Evolutionary conservation across 1,139 yeast genomes (phyloP), one percentile per base, ranked within the genome.

Genomic region (Sporopachydermia cereana): DNA sequence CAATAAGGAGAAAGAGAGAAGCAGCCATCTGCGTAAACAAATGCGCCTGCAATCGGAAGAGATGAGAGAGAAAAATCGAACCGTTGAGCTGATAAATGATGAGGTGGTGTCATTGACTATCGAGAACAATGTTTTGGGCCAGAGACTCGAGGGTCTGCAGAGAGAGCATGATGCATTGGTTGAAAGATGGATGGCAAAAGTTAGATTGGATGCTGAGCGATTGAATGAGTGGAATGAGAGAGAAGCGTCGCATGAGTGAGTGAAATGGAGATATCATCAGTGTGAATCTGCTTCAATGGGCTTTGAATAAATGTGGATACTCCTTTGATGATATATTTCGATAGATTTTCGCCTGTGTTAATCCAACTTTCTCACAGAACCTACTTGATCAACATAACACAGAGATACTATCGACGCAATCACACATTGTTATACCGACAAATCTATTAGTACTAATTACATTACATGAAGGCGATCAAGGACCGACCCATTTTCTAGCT

Each of bases 401-500:
- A n/a, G n/a, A n/a, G n/a, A n/a, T n/a, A n/a, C n/a, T n/a, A n/a
- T n/a, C n/a, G n/a, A n/a, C n/a, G n/a, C n/a, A n/a, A n/a, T n/a
- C n/a, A 36, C 41, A 14, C 41, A 17, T n/a, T 36, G 25, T n/a
- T 36, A 36, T n/a, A 27, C 17, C 14, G 41, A 36, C n/a, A 36
- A 36, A 27, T 9, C 41, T 27, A 27, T 36, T 27, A 36, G 41
- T 27, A 36, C 41, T 27, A 36, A 20, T 14, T 36, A n/a, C n/a
- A n/a, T n/a, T n/a, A n/a, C n/a, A 41, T 18, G 17, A 41, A 42
- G 21, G 31, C 16, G 25, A 24, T 43, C 9, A 64, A 66, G 45
- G 39, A 7, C 77, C 86, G 51, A 88, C 96, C 98, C 98, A 91
- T 58, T 74, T 77, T 72, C 98, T 79, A 45, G 96, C 97, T 52